Evolutionary conservation across 768 basidiomycete genomes (phyloP).

Genomic region (Phaeolepiota aurea): DNA sequence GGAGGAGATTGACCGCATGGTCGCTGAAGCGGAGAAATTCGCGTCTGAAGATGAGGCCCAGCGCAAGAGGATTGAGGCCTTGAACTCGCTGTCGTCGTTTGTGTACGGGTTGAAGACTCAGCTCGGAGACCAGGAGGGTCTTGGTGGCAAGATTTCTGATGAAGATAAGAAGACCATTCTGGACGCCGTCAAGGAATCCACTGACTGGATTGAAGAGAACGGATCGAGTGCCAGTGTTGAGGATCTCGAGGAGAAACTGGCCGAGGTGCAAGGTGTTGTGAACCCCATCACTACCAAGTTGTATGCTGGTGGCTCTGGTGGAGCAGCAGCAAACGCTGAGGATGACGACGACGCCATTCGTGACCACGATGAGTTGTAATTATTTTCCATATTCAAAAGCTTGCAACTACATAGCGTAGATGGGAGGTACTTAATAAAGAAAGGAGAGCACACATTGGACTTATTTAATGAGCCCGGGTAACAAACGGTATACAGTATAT

Average conservation of each 20-base stretch:
- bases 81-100: slow-evolving; percentile 51
- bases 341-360: slow-evolving; percentile 31
- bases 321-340: slow-evolving; percentile 19
- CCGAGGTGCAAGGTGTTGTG: slow-evolving; percentile 14
- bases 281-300: slow-evolving; percentile 18
- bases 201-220: slow-evolving; percentile 72
- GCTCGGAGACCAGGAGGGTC: slow-evolving; percentile 61
- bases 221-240: slow-evolving; percentile 55
- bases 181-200: slow-evolving; percentile 56
- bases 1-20: slow-evolving; percentile 51
- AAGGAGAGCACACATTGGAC: too few species aligned
- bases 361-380: slow-evolving; percentile 42
- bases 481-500: too few species aligned
- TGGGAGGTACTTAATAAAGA: too few species aligned
- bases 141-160: slow-evolving; percentile 57
- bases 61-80: slow-evolving; percentile 51
- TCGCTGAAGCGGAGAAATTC: slow-evolving; percentile 41
- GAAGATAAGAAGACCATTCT: slow-evolving; percentile 55
- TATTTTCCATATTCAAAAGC: too few species aligned
- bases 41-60: slow-evolving; percentile 27
- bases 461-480: too few species aligned
- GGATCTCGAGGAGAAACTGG: slow-evolving; percentile 67
- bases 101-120: slow-evolving; percentile 66
- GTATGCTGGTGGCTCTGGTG: slow-evolving; percentile 21
- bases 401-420: too few species aligned